Base-by-base conservation (phyloP, 2,329 filamentous ascomycete species). In the Fusarium proliferatum region DNA sequence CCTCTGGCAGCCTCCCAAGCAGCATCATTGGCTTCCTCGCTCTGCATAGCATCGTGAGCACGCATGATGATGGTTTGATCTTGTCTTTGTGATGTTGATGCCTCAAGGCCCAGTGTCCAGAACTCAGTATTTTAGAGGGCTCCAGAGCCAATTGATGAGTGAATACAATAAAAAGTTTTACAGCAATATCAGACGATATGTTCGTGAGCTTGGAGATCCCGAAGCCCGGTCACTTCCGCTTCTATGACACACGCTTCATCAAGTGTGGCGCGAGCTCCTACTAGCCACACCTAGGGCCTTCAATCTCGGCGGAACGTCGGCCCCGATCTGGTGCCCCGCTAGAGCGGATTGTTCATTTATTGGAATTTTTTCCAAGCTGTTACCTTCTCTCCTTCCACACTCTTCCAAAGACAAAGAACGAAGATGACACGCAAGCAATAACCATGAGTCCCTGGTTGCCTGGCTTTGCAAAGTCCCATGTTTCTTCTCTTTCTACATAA, bases 1-100 rank as follows among this genome's bases (percentile, higher is more conserved):
- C 93, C 94, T 71, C 87, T 87, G 6, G 87, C 87, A 41, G 92
- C 93, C 77, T 93, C 92, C 90, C 91, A 92, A 46, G 92, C 90
- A 52, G 93, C 93, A 64, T 88, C 86, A 71, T 88, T 88, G 56
- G 92, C 90, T 80, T 96, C 93, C 46, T 89, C 88, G 74, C 88
- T 89, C 58, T 88, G 88, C 78, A 92, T 83, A 71, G 86, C 87
- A 75, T 88, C 90, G 82, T 71, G 69, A 43, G 67, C 9, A 46
- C 75, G 75, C 77, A 79, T 78, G 26, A 66, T 76, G 63, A 61
- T 30, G 55, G 36, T 28, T 60, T 62, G 59, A 36, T 53, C 56
- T 34, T 45, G 36, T 33, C 34, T 52, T n/a, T 53, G 26, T 33
- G 23, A 23, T 43, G 30, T 42, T 38, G 56, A 61, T 39, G 48